phyloP scores from a whole-genome alignment of 768 basidiomycete species.

The Serendipita sp. region DNA sequence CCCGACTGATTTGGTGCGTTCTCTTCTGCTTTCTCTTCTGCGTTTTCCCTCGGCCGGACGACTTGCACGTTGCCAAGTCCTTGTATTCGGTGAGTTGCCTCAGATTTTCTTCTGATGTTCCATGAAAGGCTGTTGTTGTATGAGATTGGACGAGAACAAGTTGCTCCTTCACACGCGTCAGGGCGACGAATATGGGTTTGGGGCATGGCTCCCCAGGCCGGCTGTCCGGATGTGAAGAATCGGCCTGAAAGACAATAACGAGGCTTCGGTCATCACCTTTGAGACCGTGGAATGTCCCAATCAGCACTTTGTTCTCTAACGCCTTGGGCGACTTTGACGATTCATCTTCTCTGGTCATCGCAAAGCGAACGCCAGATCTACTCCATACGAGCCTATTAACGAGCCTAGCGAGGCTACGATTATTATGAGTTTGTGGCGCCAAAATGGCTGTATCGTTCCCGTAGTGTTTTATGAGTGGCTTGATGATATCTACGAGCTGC shows the following conservation, averaged over 20 bases:
- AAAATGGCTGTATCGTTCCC: background rate
- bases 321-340: background rate
- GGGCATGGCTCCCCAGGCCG: background rate
- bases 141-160: slow-evolving; percentile 6
- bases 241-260: slow-evolving; percentile 6
- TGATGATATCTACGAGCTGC: background rate
- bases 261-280: slow-evolving; percentile 3
- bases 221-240: background rate
- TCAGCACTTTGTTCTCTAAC: background rate
- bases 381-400: background rate
- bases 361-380: background rate
- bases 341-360: background rate
- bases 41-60: background rate
- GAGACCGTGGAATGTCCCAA: slow-evolving; percentile 3
- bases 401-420: background rate
- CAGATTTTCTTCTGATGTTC: background rate
- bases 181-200: slow-evolving; percentile 6
- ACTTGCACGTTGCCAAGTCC: background rate
- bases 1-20: background rate
- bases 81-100: background rate
- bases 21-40: background rate
- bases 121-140: background rate
- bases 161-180: slow-evolving; percentile 6
- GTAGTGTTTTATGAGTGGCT: background rate
- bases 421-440: background rate